These are phyloP conservation scores for Sphagnum fallax DNA, from an alignment of 228 moss, liverwort and hornwort species.

Conservation along the genomic window DNA sequence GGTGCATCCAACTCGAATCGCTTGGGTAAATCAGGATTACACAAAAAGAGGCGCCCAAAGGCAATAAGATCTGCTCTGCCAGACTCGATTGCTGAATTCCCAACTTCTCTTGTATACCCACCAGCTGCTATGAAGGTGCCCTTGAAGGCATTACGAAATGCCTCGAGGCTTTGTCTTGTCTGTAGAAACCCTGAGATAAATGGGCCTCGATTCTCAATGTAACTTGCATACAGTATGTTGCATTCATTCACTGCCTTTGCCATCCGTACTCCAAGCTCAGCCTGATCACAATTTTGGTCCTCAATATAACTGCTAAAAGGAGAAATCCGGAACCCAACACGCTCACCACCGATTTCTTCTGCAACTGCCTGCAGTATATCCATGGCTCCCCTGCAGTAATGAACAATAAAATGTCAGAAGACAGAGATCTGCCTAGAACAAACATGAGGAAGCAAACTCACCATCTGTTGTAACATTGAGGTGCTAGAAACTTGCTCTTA, in stretches of 20 bases:
- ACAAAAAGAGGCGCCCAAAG: conserved; percentile 51
- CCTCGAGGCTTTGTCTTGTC: conserved; percentile 28
- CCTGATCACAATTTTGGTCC: conserved; percentile 12
- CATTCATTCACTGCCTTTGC: conserved; percentile 32
- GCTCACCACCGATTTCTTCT: conserved; percentile 54
- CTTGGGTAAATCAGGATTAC: conserved; percentile 70
- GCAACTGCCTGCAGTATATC: conserved; percentile 47
- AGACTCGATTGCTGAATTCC: conserved; percentile 40
- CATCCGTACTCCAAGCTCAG: conserved; percentile 35
- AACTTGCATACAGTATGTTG: conserved; percentile 48
- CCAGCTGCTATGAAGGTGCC: conserved; percentile 52
- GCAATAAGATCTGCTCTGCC: conserved; percentile 72
- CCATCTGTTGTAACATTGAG: conserved; percentile 5
- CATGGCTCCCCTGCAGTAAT: conserved; percentile 29
- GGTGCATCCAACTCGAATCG: conserved; percentile 52
- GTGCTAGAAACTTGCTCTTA: too few relatives aligned
- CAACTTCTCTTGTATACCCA: conserved; percentile 55
- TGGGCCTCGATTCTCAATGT: conserved; percentile 34
- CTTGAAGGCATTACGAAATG: conserved; percentile 53
- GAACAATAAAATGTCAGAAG: neutral
- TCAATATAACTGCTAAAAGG: conserved; percentile 40
- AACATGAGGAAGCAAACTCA: neutral
- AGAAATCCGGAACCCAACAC: conserved; percentile 60
- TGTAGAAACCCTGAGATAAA: conserved; percentile 8
- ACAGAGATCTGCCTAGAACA: too few relatives aligned